Evolutionary conservation across 2,329 filamentous ascomycete species (phyloP), one percentile per base, ranked within the genome.

Genomic region (Ascocoryne sarcoides): DNA sequence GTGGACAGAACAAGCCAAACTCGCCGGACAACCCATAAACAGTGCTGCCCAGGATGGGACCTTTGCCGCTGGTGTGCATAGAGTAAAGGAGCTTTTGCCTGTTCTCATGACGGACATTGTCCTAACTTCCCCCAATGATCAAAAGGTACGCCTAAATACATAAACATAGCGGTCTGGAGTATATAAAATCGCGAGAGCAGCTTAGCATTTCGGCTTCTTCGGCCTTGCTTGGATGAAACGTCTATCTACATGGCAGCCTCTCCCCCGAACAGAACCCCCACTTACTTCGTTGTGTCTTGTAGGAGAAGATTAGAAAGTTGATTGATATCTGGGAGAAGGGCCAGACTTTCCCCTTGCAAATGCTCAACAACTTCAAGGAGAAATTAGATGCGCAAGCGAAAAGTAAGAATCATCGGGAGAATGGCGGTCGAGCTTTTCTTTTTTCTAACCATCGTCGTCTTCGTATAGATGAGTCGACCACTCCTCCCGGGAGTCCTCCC

Each of bases 291-390:
- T 54, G 60, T 58, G 60, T 60, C 52, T 61, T 79, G 70, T 82
- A 92, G 84, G 87, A 94, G 62, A 96, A 95, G 70, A 90, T 96
- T 64, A 81, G 74, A 61, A 96, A 96, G 63, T 76, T 98, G 54
- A 71, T 96, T 66, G 89, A 95, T 61, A 98, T 98, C 53, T 98
- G 92, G 92, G 89, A 95, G 62, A 92, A 92, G 59, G 87, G 86
- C 50, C 82, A 84, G 60, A 96, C 89, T 16, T 96, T 98, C 63
- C 88, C 92, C 18, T 62, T 73, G 31, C 64, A 79, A 39, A 82
- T 95, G 77, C 76, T 98, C 54, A 71, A 72, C 47, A 77, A 76
- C 28, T 94, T 94, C 72, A 90, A 87, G 65, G 74, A 85, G 59
- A 89, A 85, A 63, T 63, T 94, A 55, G 81, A 72, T 48, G 68